These are phyloP conservation scores for Ustilago lituana DNA, from an alignment of 1,284 basidiomycete species.

Conservation along the genomic window DNA sequence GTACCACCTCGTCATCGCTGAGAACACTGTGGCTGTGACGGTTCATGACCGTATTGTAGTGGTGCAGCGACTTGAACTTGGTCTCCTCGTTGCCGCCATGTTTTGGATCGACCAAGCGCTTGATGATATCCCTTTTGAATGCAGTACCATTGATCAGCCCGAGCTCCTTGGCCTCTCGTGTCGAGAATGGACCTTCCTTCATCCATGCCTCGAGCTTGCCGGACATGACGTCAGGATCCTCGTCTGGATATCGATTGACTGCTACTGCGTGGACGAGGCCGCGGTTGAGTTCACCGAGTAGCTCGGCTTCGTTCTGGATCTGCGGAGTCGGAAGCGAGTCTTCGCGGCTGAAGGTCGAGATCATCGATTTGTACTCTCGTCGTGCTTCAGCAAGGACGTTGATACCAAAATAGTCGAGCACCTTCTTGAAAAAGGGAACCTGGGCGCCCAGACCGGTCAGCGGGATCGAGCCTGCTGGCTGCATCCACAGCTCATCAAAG, in stretches of 20 bases:
- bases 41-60: constrained; percentile 52
- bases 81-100: constrained; percentile 51
- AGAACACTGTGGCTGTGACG: constrained; percentile 46
- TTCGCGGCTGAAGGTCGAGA: constrained; percentile 53
- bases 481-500: constrained; percentile 69
- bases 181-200: constrained; percentile 67
- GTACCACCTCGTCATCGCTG: constrained; percentile 58
- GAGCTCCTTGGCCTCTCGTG: constrained; percentile 63
- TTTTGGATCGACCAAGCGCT: constrained; percentile 43
- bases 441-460: constrained; percentile 65
- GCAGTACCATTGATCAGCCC: constrained; percentile 67
- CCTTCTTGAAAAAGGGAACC: constrained; percentile 61
- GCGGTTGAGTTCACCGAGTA: constrained; percentile 63
- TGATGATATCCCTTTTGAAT: constrained; percentile 66
- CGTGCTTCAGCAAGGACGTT: constrained; percentile 68
- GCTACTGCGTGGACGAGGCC: constrained; percentile 55
- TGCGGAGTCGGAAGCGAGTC: constrained; percentile 56
- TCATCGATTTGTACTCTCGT: constrained; percentile 68
- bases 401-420: constrained; percentile 69
- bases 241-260: constrained; percentile 52
- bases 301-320: constrained; percentile 56
- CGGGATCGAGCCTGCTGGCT: constrained; percentile 68
- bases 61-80: constrained; percentile 54
- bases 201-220: constrained; percentile 62
- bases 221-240: constrained; percentile 47